Conservation (phyloP, 2,329 filamentous ascomycete species). For the Thelonectria rubi region DNA sequence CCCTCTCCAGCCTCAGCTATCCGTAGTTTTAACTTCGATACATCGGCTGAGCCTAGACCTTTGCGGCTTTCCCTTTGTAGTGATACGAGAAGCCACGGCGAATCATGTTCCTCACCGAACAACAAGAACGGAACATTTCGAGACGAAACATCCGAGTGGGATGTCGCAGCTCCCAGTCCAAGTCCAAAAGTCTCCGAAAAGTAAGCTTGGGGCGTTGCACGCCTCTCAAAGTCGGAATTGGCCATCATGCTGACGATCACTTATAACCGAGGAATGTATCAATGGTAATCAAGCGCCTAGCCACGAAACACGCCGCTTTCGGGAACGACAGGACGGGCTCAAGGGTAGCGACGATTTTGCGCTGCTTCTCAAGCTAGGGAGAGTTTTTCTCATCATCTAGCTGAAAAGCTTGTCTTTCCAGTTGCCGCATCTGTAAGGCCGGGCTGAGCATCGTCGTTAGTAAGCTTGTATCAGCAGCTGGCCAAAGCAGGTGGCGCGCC, state of each 20-base stretch:
- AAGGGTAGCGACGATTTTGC: background rate
- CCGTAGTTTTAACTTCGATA: background rate
- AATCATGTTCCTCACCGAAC: background rate
- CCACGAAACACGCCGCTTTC: slow-evolving; percentile 9
- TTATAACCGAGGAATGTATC: slow-evolving; percentile 17
- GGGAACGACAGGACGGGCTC: background rate
- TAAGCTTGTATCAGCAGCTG: background rate
- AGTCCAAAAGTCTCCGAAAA: slow-evolving; percentile 2
- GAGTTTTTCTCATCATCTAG: background rate
- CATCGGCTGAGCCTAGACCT: background rate
- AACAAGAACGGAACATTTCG: background rate
- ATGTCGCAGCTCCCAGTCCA: background rate
- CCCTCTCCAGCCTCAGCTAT: background rate
- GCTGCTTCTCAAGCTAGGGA: background rate
- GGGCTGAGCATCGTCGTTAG: background rate
- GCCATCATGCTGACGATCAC: slow-evolving; percentile 1
- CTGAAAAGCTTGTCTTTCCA: slow-evolving; percentile 12
- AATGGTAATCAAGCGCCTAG: background rate
- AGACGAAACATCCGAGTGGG: background rate
- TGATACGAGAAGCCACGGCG: background rate
- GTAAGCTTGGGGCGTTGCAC: background rate
- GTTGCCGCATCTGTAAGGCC: slow-evolving; percentile 13
- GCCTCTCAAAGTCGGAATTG: slow-evolving; percentile 1
- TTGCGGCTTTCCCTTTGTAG: background rate
- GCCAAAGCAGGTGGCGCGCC: background rate